Conservation (phyloP, 2,329 filamentous ascomycete genomes). For the Curvularia verruculosa region DNA sequence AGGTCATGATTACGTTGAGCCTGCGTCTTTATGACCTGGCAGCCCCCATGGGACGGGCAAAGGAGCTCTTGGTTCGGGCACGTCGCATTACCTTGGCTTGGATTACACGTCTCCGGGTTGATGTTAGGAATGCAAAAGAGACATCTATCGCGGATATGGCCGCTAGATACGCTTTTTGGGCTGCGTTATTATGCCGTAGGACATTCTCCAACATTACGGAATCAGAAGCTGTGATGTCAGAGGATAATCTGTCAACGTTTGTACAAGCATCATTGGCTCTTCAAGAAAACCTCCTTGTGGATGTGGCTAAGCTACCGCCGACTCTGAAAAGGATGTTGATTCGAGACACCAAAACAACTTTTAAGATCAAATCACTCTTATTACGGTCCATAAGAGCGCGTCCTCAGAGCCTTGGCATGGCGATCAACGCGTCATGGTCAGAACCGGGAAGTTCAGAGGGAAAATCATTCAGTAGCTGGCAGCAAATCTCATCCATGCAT, state of each 20-base stretch:
- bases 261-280: slow-evolving; percentile 51
- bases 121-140: slow-evolving; percentile 51
- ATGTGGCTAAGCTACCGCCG: slow-evolving; percentile 44
- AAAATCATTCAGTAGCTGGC: slow-evolving; percentile 28
- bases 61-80: slow-evolving; percentile 48
- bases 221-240: slow-evolving; percentile 13
- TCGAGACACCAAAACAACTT: slow-evolving; percentile 55
- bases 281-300: slow-evolving; percentile 54
- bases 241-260: slow-evolving; percentile 34
- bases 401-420: slow-evolving; percentile 38
- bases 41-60: slow-evolving; percentile 23
- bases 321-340: slow-evolving; percentile 48
- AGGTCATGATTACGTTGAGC: slow-evolving; percentile 58
- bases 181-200: slow-evolving; percentile 61
- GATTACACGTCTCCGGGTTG: slow-evolving; percentile 56
- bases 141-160: slow-evolving; percentile 49
- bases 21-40: slow-evolving; percentile 49
- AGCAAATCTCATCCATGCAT: slow-evolving; percentile 27
- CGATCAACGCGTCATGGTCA: slow-evolving; percentile 54
- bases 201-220: slow-evolving; percentile 50
- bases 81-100: slow-evolving; percentile 56
- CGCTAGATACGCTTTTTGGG: slow-evolving; percentile 58
- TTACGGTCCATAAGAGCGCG: slow-evolving; percentile 40
- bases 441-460: slow-evolving; percentile 31
- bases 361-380: slow-evolving; percentile 48